phyloP scores from a whole-genome alignment of 257 asterid genomes.

The Plantago major region DNA sequence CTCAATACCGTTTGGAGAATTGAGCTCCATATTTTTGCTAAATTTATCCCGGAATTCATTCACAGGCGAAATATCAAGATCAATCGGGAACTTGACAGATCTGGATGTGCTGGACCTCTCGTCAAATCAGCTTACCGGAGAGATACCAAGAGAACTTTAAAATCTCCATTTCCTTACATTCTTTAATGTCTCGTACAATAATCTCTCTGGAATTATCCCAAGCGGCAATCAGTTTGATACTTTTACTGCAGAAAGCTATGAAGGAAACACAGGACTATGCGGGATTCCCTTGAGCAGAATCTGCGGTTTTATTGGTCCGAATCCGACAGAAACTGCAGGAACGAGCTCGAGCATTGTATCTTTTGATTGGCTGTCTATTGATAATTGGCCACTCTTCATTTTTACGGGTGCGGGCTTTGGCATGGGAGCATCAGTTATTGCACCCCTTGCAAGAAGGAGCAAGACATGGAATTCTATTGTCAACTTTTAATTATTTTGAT shows the following conservation, averaged over 20 bases:
- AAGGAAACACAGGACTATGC: slow-evolving; percentile 35
- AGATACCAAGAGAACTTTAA: slow-evolving; percentile 34
- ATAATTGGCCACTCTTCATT: too few relatives aligned
- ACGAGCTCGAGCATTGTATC: background rate
- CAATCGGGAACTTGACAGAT: slow-evolving; percentile 45
- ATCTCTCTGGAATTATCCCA: slow-evolving; percentile 37
- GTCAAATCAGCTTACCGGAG: slow-evolving; percentile 33
- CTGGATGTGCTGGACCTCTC: slow-evolving; percentile 65
- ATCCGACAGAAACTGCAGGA: background rate
- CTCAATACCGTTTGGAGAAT: slow-evolving; percentile 42
- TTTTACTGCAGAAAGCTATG: slow-evolving; percentile 27
- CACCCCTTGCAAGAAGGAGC: too few relatives aligned
- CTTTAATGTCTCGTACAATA: slow-evolving; percentile 42
- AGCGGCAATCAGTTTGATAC: slow-evolving; percentile 31
- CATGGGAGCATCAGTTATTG: too few relatives aligned
- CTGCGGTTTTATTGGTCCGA: slow-evolving; percentile 14
- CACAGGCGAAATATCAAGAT: slow-evolving; percentile 40
- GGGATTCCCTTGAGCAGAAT: slow-evolving; percentile 28
- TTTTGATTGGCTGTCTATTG: slow-evolving; percentile 34
- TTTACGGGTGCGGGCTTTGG: too few relatives aligned
- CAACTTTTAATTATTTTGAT: too few relatives aligned
- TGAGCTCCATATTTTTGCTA: slow-evolving; percentile 45
- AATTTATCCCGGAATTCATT: slow-evolving; percentile 53
- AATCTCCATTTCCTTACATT: slow-evolving; percentile 37
- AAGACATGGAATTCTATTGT: too few relatives aligned